These are phyloP conservation scores for Peziza echinospora DNA, from an alignment of 495 filamentous ascomycete genomes.

Conservation along the genomic window DNA sequence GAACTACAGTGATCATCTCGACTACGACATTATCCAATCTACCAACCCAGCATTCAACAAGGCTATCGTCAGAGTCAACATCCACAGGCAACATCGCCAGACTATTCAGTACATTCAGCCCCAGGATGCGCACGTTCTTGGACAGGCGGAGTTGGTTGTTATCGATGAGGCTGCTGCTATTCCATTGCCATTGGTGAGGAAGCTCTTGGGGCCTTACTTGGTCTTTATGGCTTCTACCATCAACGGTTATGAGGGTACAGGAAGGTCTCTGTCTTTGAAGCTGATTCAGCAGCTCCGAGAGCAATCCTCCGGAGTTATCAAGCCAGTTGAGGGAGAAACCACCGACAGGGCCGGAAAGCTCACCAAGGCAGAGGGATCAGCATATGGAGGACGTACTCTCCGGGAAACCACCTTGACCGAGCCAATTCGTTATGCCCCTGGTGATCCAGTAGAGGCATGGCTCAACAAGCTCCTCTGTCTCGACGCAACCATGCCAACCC, in stretches of 20 bases:
- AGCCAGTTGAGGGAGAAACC: constrained; percentile 39
- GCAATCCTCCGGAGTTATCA: constrained; percentile 46
- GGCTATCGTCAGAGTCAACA: constrained; percentile 89
- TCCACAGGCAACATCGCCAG: constrained; percentile 86
- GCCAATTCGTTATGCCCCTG: constrained; percentile 83
- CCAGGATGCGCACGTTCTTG: constrained; percentile 81
- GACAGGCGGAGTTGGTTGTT: constrained; percentile 86
- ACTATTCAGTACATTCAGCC: constrained; percentile 98
- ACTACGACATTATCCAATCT: constrained; percentile 96
- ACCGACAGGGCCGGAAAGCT: constrained; percentile 52
- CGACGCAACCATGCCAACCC: constrained; percentile 67
- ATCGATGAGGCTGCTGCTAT: constrained; percentile 98
- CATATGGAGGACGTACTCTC: constrained; percentile 52
- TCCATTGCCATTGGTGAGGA: constrained; percentile 72
- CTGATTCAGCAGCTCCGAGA: constrained; percentile 94
- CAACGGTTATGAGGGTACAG: constrained; percentile 96
- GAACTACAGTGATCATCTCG: constrained; percentile 76
- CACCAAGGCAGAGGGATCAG: constrained; percentile 35
- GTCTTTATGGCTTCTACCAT: constrained; percentile 99
- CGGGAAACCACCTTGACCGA: constrained; percentile 81
- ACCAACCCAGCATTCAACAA: constrained; percentile 99
- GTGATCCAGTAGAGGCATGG: constrained; percentile 88
- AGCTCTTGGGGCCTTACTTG: constrained; percentile 92
- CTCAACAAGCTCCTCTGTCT: constrained; percentile 85
- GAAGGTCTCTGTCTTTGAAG: constrained; percentile 83